Conservation (phyloP, 2,329 filamentous ascomycete genomes). For the Colletotrichum cereale region DNA sequence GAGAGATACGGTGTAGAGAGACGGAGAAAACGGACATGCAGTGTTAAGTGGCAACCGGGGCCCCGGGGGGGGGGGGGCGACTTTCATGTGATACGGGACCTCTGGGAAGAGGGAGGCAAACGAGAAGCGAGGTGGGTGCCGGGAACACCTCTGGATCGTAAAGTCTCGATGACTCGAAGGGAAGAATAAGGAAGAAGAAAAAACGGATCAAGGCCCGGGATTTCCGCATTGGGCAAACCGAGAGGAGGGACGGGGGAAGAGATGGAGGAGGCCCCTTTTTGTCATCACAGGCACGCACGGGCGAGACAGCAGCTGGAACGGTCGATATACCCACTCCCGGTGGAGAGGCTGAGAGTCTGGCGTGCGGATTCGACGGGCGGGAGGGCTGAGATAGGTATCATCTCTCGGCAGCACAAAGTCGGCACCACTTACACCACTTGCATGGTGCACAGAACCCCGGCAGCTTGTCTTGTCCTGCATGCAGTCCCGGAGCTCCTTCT, state of each 20-base stretch:
- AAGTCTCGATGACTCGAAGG: background rate
- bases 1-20: background rate
- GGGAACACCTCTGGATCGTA: background rate
- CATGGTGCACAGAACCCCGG: background rate
- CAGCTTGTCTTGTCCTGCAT: background rate
- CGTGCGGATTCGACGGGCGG: background rate
- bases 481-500: background rate
- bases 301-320: slow-evolving; percentile 37
- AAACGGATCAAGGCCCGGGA: slow-evolving; percentile 28
- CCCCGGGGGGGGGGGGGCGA: slow-evolving; percentile 24
- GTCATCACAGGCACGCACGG: slow-evolving; percentile 24
- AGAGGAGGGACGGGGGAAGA: slow-evolving; percentile 1
- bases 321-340: slow-evolving; percentile 32
- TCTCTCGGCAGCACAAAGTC: background rate
- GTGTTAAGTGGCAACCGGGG: slow-evolving; percentile 5
- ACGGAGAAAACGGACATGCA: slow-evolving; percentile 9
- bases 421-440: background rate
- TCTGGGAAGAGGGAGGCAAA: slow-evolving; percentile 1
- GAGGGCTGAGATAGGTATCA: slow-evolving; percentile 11
- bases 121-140: background rate
- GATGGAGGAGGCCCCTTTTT: slow-evolving; percentile 18
- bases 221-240: slow-evolving; percentile 25
- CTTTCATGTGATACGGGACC: slow-evolving; percentile 1
- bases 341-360: background rate
- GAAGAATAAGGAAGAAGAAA: background rate